phyloP scores from a whole-genome alignment of 202 grass and related monocot genomes.

The Alloteropsis angusta region DNA sequence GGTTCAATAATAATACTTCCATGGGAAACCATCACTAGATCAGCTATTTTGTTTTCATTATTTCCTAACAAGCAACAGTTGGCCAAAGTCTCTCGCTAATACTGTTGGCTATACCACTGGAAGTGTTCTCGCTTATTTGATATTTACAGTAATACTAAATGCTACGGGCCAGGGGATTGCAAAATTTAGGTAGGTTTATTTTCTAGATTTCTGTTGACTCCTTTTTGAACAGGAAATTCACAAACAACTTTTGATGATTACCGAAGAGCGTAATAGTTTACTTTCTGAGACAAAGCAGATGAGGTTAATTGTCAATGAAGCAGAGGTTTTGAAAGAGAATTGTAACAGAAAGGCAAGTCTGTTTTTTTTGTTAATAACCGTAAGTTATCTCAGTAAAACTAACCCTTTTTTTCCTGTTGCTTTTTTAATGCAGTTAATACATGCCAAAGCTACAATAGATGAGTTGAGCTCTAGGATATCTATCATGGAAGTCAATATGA shows the following conservation, averaged over 20 bases:
- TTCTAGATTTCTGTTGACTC: neutral
- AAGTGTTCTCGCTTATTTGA: neutral
- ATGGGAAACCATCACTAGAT: neutral
- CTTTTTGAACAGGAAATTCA: constrained; percentile 35
- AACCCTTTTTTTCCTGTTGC: constrained; percentile 9
- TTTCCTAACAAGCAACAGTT: neutral
- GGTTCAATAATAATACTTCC: neutral
- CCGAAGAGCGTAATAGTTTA: constrained; percentile 51
- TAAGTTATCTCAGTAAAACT: constrained; percentile 7
- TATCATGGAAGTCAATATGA: constrained; percentile 50
- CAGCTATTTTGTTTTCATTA: neutral
- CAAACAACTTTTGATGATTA: constrained; percentile 42
- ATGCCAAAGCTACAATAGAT: constrained; percentile 41
- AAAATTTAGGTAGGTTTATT: neutral
- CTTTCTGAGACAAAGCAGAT: constrained; percentile 35
- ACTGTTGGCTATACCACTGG: neutral
- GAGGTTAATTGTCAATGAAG: constrained; percentile 33
- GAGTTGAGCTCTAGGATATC: constrained; percentile 54
- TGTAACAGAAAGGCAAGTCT: constrained; percentile 41
- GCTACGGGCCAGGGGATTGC: neutral
- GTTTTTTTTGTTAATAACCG: constrained; percentile 4
- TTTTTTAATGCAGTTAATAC: constrained; percentile 36
- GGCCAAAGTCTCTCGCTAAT: neutral
- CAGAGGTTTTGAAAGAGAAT: constrained; percentile 45
- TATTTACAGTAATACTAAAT: neutral